Base-by-base conservation (phyloP, 495 filamentous ascomycete species). In the Trichoderma asperelloides region DNA sequence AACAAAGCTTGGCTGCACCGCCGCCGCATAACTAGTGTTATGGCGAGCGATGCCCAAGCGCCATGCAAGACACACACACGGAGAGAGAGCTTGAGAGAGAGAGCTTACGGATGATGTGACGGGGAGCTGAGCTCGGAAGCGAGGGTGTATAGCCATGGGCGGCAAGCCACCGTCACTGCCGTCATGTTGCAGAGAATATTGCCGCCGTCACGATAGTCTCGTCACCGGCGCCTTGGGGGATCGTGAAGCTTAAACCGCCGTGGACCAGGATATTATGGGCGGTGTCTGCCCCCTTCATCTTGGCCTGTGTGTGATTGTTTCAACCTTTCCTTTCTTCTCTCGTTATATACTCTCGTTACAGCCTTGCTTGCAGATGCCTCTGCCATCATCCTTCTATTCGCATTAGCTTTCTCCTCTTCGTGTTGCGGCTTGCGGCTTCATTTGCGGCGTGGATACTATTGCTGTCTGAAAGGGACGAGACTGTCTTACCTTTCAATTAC, bases 191-290 rank as follows among this genome's bases (percentile, higher is more conserved):
- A 55, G 49, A 25, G 49, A 0, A n/a, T 25, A n/a, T 30, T 60
- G 55, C 55, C 16, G 27, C 55, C 25, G 55, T 60, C 55, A 60
- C 55, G 55, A 60, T 60, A 60, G 55, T 60, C 47, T 60, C 16
- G 55, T 60, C 55, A 60, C 55, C 55, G 55, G 55, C 55, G 55
- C 55, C 27, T 60, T 60, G 43, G 55, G 55, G 55, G 23, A 12
- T 27, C 23, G 30, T 15, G 15, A 28, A 27, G 55, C 55, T 60
- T 60, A 28, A 28, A 18, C 11, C 13, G 55, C 27, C 55, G 12
- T 60, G 55, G 12, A 28, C 15, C 55, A 60, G 23, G 55, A 60
- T 60, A 60, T 60, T 30, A 60, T 27, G 55, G 6, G 55, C 55
- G 9, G 27, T 30, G 12, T 28, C 47, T 51, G 47, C 47, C 25